Evolutionary conservation across 2,329 filamentous ascomycete genomes (phyloP), one percentile per base, ranked within the genome.

Genomic region (Ustulina deusta): DNA sequence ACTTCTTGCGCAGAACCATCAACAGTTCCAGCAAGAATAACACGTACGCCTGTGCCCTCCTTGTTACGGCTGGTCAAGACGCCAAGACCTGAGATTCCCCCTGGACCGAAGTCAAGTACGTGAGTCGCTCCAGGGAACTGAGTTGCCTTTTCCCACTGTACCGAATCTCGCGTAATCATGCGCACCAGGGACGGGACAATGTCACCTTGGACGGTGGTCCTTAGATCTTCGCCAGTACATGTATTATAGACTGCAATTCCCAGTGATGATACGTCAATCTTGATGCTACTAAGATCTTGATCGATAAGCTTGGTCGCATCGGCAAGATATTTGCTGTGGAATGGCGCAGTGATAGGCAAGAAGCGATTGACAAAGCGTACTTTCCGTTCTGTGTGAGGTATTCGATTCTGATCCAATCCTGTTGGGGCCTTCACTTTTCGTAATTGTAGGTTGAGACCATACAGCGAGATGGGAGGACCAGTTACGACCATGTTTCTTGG

Each of bases 61-160:
- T 99, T 99, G 87, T 98, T 99, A 75, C 96, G 93, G 86, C 97
- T 98, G 65, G 96, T 99, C 71, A 99, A 85, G 52, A 97, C 93
- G 77, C 96, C 97, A 25, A 99, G 90, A 71, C 97, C 97, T 27
- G 96, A 99, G 72, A 98, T 96, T 70, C 96, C 97, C 76, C 96
- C 96, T 25, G 96, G 96, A 54, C 97, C 96, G 75, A 99, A 98
- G 82, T 99, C 96, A 60, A 99, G 84, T 64, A 99, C 93, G 79
- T 99, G 96, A 3, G 95, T 97, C 22, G 96, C 96, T 25, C 89
- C 87, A 3, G 93, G 90, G 84, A 99, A 98, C 62, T 92, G 87
- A 0, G 96, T 99, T 0, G 96, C 94, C 79, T 91, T 91, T 83
- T 98, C 96, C 96, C 96, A 99, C 80, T 97, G 91, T 61, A 99